phyloP scores from a whole-genome alignment of 495 filamentous ascomycete genomes.

The Wilcoxina mikolae region DNA sequence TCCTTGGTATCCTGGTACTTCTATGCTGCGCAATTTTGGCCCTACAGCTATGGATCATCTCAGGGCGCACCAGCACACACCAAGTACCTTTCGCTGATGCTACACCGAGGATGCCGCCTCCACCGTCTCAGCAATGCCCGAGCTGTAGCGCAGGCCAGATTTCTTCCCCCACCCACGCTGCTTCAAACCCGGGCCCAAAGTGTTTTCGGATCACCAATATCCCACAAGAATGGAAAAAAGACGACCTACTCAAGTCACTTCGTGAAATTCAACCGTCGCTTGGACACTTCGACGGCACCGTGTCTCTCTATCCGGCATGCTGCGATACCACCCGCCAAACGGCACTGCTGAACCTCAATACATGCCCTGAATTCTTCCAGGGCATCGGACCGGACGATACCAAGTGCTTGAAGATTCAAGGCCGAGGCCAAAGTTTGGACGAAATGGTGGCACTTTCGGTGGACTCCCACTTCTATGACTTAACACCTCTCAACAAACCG shows the following conservation, averaged over 20 bases:
- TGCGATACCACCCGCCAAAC: no score
- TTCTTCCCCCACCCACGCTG: neutral
- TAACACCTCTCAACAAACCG: conserved; percentile 12
- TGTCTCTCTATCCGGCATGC: no score
- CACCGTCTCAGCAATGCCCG: neutral
- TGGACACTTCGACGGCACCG: neutral
- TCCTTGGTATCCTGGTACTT: neutral
- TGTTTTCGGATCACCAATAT: neutral
- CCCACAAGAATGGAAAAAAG: neutral
- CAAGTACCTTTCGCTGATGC: neutral
- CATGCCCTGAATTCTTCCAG: no score
- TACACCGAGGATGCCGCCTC: neutral
- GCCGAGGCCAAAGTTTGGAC: no score
- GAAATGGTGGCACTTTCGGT: no score
- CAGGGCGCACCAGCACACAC: neutral
- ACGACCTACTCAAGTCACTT: neutral
- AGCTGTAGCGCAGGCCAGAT: neutral
- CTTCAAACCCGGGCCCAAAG: neutral
- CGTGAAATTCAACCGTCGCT: neutral
- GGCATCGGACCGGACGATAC: no score
- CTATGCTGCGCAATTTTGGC: neutral
- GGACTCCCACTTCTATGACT: conserved; percentile 3
- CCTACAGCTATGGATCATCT: neutral
- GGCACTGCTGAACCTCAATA: no score
- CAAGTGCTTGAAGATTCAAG: no score